phyloP scores from a whole-genome alignment of 202 grass and related monocot genomes.

The Setaria italica region DNA sequence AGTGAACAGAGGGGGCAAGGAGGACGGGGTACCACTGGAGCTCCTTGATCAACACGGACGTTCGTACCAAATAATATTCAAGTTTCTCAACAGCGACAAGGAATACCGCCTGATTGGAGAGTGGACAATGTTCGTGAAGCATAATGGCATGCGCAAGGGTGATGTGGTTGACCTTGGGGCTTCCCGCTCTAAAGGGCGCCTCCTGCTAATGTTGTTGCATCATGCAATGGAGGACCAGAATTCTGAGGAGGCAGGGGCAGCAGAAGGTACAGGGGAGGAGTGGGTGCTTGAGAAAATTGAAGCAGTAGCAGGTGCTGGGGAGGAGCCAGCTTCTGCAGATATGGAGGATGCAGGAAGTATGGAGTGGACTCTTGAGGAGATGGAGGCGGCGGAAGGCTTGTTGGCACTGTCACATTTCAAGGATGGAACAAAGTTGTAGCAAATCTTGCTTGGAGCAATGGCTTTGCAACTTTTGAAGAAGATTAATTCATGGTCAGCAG shows the following conservation, averaged over 20 bases:
- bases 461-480: not conserved
- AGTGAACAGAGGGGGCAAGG: not conserved
- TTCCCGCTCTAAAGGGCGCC: not conserved
- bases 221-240: not conserved
- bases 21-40: not conserved
- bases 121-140: not conserved
- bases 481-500: not conserved
- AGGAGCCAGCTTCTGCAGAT: not conserved
- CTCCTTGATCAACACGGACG: not conserved
- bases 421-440: not conserved
- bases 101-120: constrained; percentile 5
- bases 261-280: not conserved
- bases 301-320: not conserved
- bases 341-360: not conserved
- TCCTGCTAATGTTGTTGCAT: constrained; percentile 1
- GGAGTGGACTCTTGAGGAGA: not conserved
- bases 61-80: not conserved
- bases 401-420: not conserved
- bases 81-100: not conserved
- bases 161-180: constrained; percentile 24
- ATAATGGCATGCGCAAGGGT: not conserved
- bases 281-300: not conserved
- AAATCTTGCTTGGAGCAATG: not conserved
- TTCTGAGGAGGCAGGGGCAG: not conserved
- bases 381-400: not conserved